phyloP scores from a whole-genome alignment of 805 yeast genomes.

The Saturnispora gosingensis region DNA sequence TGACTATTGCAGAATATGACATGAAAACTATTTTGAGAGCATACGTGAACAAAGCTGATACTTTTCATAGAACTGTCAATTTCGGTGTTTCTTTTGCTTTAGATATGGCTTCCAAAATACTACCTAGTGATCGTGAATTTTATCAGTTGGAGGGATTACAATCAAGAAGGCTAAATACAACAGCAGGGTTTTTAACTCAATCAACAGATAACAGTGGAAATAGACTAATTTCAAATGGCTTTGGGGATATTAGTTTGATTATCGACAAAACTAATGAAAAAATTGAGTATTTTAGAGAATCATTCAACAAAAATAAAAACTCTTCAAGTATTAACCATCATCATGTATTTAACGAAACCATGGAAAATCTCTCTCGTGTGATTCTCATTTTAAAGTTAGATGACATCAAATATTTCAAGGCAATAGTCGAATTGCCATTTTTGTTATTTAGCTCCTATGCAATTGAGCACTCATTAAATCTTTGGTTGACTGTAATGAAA shows the following conservation, averaged over 20 bases:
- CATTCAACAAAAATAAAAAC: neutral
- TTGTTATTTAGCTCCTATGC: slow-evolving; percentile 46
- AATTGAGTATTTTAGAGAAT: slow-evolving; percentile 6
- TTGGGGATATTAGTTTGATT: slow-evolving; percentile 29
- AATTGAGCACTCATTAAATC: slow-evolving; percentile 57
- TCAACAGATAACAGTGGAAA: slow-evolving; percentile 50
- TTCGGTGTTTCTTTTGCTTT: slow-evolving; percentile 87
- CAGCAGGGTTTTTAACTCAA: slow-evolving; percentile 68
- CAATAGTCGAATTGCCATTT: slow-evolving; percentile 66
- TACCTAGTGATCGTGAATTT: slow-evolving; percentile 59
- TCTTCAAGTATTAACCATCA: slow-evolving; percentile 12
- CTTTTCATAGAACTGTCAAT: slow-evolving; percentile 33
- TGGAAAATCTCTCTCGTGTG: slow-evolving; percentile 35
- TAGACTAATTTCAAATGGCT: slow-evolving; percentile 18
- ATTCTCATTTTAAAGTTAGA: slow-evolving; percentile 31
- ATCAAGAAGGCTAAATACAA: slow-evolving; percentile 38
- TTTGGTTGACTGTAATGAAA: slow-evolving; percentile 73
- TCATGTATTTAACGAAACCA: slow-evolving; percentile 29
- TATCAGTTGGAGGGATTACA: slow-evolving; percentile 32
- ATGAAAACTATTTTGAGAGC: slow-evolving; percentile 70
- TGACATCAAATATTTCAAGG: slow-evolving; percentile 38
- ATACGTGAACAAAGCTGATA: slow-evolving; percentile 44
- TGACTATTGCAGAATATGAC: slow-evolving; percentile 58
- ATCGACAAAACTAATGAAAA: slow-evolving; percentile 9
- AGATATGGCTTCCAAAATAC: slow-evolving; percentile 71